Base-by-base conservation (phyloP, 177 flowering plant genomes). In the Vitis hybrid region DNA sequence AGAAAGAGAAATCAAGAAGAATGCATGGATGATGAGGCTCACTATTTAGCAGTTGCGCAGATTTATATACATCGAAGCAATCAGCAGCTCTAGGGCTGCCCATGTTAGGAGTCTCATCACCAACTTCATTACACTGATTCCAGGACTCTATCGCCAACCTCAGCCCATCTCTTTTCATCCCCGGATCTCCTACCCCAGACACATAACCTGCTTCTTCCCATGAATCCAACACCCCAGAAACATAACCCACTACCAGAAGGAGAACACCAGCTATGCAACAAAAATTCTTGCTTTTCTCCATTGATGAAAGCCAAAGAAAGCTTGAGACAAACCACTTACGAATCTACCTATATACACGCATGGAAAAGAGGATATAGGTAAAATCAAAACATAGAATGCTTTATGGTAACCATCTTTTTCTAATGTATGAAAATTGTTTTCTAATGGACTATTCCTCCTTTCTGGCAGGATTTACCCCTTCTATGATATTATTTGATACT, bases 121-220 rank as follows among this genome's bases (percentile, higher is more conserved):
- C 97, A 68, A 90, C 97, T 72, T 91, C 93, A 72, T 91, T 91
- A 79, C 94, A 91, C 13, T 82, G 85, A 68, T 91, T 91, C 97
- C 97, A 91, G 6, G 89, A 75, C 69, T 91, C 94, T 9, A 91
- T 73, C 0, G 89, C 97, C 67, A 91, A 75, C 18, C 94, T 74
- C 32, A 89, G 71, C 18, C 75, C 80, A 63, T 88, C 88, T 67
- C 87, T 84, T 70, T 63, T 77, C 97, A 88, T 91, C 12, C 91
- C 92, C 0, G 91, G 88, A 70, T 89, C 97, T 0, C 97, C 94
- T 1, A 88, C 75, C 0, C 90, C 94, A 17, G 91, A 86, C 13
- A 77, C 34, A 68, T 80, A 83, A 61, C 73, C 77, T 12, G 50
- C 60, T 21, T 19, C 81, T 23, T 21, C 57, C 1, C 55, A 23